These are phyloP conservation scores for Nakaseomyces nivariensis DNA, from an alignment of 1,139 yeast species.

Conservation along the genomic window DNA sequence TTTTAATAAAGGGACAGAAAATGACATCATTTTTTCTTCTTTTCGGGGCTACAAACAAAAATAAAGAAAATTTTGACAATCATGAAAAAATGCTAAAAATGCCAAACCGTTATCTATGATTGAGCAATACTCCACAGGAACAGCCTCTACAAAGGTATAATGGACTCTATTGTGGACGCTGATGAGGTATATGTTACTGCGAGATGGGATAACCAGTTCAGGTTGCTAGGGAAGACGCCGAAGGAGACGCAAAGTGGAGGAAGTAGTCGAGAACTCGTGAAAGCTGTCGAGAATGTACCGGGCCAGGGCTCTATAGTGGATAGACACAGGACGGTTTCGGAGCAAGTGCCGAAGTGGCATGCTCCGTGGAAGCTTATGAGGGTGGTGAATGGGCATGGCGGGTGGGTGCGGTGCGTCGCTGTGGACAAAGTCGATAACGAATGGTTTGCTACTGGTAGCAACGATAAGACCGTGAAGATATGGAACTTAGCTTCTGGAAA, in stretches of 20 bases:
- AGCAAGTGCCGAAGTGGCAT: conserved; percentile 38
- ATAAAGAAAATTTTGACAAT: neutral
- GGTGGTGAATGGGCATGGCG: conserved; percentile 81
- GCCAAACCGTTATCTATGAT: neutral
- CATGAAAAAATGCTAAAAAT: neutral
- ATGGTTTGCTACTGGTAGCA: conserved; percentile 89
- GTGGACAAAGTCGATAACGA: conserved; percentile 73
- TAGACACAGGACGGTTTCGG: conserved; percentile 17
- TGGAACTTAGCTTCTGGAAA: conserved; percentile 81
- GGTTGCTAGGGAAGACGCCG: conserved; percentile 7
- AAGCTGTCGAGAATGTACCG: neutral
- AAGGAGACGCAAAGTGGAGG: neutral
- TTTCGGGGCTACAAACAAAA: no score
- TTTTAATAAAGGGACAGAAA: no score
- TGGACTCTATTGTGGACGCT: neutral
- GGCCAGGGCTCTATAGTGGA: conserved; percentile 12
- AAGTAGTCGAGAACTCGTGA: neutral
- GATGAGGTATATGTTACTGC: conserved; percentile 15
- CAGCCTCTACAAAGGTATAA: neutral
- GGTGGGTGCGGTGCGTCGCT: conserved; percentile 78
- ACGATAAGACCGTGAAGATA: conserved; percentile 78
- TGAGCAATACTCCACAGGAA: neutral
- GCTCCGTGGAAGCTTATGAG: conserved; percentile 63
- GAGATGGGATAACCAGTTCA: conserved; percentile 27
- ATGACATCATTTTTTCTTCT: neutral